These are phyloP conservation scores for Aspergillus glaucus DNA, from an alignment of 2,329 filamentous ascomycete species.

Conservation along the genomic window DNA sequence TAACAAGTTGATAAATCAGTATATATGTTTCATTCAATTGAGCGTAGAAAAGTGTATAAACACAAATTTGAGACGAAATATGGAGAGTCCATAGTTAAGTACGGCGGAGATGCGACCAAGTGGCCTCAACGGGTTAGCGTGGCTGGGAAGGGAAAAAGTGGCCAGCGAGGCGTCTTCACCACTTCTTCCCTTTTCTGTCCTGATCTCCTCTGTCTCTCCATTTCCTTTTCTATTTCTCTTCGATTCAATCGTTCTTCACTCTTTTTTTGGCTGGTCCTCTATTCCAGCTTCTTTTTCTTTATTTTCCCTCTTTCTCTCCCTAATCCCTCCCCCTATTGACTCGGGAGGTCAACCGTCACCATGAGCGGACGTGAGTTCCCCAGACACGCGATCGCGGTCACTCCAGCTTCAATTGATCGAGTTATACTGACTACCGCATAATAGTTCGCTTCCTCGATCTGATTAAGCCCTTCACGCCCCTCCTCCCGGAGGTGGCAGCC, in stretches of 20 bases:
- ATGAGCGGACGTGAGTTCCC: constrained; percentile 54
- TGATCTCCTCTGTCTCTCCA: constrained; percentile 17
- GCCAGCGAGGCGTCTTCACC: constrained; percentile 27
- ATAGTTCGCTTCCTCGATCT: constrained; percentile 98
- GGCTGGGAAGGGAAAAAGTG: constrained; percentile 27
- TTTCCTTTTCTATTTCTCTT: constrained; percentile 19
- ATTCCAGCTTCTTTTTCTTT: constrained; percentile 25
- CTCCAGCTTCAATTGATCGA: constrained; percentile 18
- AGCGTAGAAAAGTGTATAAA: too few relatives aligned
- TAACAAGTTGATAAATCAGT: too few relatives aligned
- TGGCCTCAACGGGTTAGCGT: constrained; percentile 34
- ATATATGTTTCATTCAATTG: too few relatives aligned
- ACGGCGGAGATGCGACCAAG: constrained; percentile 26
- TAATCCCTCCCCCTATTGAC: neutral
- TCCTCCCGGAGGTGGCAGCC: constrained; percentile 97
- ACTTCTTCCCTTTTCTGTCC: constrained; percentile 19
- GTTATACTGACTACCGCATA: constrained; percentile 18
- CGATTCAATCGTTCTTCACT: constrained; percentile 15
- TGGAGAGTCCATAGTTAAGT: neutral
- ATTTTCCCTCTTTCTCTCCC: constrained; percentile 14
- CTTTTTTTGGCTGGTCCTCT: constrained; percentile 28
- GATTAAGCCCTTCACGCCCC: constrained; percentile 98
- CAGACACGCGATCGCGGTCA: constrained; percentile 23
- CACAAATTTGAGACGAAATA: too few relatives aligned
- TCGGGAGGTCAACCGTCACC: constrained; percentile 38